Evolutionary conservation across 208 protist genomes (phyloP).

Genomic region (Acanthamoeba lenticulata): DNA sequence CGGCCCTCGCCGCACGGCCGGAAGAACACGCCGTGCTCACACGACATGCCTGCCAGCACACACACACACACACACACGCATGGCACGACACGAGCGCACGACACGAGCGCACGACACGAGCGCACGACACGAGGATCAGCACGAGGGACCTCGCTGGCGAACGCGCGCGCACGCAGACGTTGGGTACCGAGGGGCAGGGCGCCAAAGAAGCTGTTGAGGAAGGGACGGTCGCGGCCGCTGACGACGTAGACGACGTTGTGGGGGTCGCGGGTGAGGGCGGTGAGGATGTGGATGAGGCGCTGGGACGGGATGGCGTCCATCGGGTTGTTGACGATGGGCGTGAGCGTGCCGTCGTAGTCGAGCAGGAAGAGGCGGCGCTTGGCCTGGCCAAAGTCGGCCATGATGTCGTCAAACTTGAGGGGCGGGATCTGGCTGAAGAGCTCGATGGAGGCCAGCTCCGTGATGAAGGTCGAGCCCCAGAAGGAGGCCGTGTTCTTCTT

Average conservation of each 20-base stretch:
- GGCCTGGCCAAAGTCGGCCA: background rate
- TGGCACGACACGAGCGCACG: background rate
- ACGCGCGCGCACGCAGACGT: background rate
- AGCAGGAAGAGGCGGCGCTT: constrained; percentile 73
- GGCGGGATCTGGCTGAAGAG: constrained; percentile 45
- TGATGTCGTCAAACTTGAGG: constrained; percentile 48
- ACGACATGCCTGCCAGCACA: constrained; percentile 22
- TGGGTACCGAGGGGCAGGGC: background rate
- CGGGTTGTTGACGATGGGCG: constrained; percentile 64
- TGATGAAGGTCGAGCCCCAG: constrained; percentile 55
- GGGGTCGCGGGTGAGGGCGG: constrained; percentile 33
- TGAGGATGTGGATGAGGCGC: constrained; percentile 68
- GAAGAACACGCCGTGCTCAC: constrained; percentile 62
- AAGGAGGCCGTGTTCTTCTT: constrained; percentile 17
- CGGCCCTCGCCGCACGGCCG: constrained; percentile 25
- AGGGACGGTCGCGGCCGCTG: constrained; percentile 66
- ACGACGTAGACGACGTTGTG: constrained; percentile 76
- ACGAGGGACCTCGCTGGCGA: background rate
- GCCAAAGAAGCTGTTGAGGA: constrained; percentile 49
- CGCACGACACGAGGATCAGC: background rate
- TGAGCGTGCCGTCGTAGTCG: constrained; percentile 82
- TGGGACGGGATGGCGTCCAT: constrained; percentile 46
- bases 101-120: background rate
- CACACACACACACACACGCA: background rate
- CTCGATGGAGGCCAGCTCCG: constrained; percentile 33